phyloP scores from a whole-genome alignment of 371 early-diverging fungal genomes.

The Mycotypha africana region DNA sequence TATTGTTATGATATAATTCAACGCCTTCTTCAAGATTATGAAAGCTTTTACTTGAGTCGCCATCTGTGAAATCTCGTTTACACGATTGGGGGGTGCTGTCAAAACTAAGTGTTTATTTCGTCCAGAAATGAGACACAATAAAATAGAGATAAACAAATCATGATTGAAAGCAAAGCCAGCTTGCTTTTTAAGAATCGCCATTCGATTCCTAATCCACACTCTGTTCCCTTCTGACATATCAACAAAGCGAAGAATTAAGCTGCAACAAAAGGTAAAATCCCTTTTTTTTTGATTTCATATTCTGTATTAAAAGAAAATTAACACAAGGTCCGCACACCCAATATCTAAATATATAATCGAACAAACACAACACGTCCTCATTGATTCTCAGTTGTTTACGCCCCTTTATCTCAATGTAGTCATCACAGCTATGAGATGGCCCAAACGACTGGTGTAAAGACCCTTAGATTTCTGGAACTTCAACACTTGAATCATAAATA shows the following conservation, averaged over 20 bases:
- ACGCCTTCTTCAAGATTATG: not conserved
- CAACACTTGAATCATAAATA: too few relatives aligned
- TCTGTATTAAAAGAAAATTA: too few relatives aligned
- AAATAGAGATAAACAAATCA: constrained; percentile 40
- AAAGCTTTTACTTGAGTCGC: constrained; percentile 37
- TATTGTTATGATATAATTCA: not conserved
- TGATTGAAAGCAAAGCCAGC: constrained; percentile 38
- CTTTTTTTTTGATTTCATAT: too few relatives aligned
- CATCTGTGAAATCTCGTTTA: constrained; percentile 37
- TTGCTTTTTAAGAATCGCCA: constrained; percentile 29
- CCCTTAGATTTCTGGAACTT: too few relatives aligned
- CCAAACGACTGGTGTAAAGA: too few relatives aligned
- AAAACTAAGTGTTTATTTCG: constrained; percentile 35
- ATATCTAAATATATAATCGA: too few relatives aligned
- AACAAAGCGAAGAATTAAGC: not conserved
- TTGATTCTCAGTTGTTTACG: too few relatives aligned
- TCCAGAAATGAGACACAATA: constrained; percentile 38
- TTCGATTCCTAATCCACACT: constrained; percentile 43
- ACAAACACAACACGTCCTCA: too few relatives aligned
- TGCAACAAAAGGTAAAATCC: too few relatives aligned
- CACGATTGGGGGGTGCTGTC: constrained; percentile 30
- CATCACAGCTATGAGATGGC: too few relatives aligned
- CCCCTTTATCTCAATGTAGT: too few relatives aligned
- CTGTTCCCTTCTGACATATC: constrained; percentile 31
- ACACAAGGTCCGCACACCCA: too few relatives aligned